Conservation (phyloP, 257 asterid species). For the Avicennia marina region DNA sequence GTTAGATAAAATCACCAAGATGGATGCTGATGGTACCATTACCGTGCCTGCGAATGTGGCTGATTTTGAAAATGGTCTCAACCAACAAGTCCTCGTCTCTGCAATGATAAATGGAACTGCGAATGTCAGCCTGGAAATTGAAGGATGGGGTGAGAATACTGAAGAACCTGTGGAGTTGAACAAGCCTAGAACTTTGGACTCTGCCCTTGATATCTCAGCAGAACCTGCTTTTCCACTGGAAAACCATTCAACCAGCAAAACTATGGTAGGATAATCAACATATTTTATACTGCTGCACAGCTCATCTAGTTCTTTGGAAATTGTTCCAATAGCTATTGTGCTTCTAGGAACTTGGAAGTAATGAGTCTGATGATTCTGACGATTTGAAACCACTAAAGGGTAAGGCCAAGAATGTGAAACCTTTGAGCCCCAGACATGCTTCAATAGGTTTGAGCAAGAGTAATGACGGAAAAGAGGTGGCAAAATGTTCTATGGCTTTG, state of each 20-base stretch:
- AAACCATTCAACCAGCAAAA: conserved; percentile 19
- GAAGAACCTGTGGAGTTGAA: conserved; percentile 29
- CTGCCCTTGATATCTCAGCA: conserved; percentile 16
- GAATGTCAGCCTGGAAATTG: conserved; percentile 25
- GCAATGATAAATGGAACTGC: conserved; percentile 21
- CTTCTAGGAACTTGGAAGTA: conserved; percentile 28
- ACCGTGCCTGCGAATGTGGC: conserved; percentile 27
- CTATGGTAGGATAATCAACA: conserved; percentile 27
- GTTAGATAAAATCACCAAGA: conserved; percentile 24
- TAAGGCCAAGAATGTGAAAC: conserved; percentile 30
- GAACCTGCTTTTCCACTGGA: conserved; percentile 29
- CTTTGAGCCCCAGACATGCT: conserved; percentile 19
- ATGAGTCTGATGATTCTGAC: conserved; percentile 22
- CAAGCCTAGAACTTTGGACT: conserved; percentile 6
- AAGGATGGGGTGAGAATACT: conserved; percentile 26
- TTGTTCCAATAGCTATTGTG: conserved; percentile 5
- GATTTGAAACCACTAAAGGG: conserved; percentile 30
- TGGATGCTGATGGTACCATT: conserved; percentile 35
- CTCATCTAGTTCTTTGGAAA: background rate
- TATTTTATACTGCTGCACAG: background rate
- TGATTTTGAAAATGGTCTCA: conserved; percentile 22
- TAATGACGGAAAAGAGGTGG: conserved; percentile 32
- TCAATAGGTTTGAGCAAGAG: conserved; percentile 21
- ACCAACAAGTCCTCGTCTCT: conserved; percentile 14
- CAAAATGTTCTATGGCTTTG: conserved; percentile 26